Evolutionary conservation across 139 green algal genomes (phyloP), one percentile per base, ranked within the genome.

Genomic region (Nannochloris sp.): DNA sequence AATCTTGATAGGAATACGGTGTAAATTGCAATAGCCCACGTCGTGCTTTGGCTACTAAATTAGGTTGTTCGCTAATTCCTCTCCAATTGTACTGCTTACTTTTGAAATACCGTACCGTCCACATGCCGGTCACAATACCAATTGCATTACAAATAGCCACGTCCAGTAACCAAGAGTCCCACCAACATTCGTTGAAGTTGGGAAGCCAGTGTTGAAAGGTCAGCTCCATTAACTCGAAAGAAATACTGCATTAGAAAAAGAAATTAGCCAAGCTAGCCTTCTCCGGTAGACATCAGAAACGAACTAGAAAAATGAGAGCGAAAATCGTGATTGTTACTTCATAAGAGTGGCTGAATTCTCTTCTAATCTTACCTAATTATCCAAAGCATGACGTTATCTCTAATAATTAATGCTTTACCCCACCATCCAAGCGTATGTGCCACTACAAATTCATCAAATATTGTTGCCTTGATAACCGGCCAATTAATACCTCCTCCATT

Each of bases 171-270:
- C 91, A 93, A 53, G 64, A 83, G 73, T 97, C 91, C 87, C 90
- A 97, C 91, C 91, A 97, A 75, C 91, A 97, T 79, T 97, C 91
- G 64, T 95, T 96, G 80, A 97, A 97, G 76, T 97, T 97, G 55
- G 87, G 89, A 39, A 97, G 74, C 80, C 87, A 85, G 73, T 97
- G 91, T 73, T 89, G 72, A 62, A 87, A 75, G 19, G 78, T 85
- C 29, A 81, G 38, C 74, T 89, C 82, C 59, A 80, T 80, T 14
- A 89, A 60, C 63, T 89, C 82, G 63, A 87, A 89, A 5, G 47
- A 53, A 6, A 85, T 72, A 60, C 66, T 74, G 38, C 53, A 29
- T 13, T 19, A 51, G 19, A 51, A 19, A 51, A 51, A 51, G 42
- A 51, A 51, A 51, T 51, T 51, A 19, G 42, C n/a, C n/a, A n/a